phyloP scores from a whole-genome alignment of 2,329 filamentous ascomycete genomes.

The Epichloe gansuensis region DNA sequence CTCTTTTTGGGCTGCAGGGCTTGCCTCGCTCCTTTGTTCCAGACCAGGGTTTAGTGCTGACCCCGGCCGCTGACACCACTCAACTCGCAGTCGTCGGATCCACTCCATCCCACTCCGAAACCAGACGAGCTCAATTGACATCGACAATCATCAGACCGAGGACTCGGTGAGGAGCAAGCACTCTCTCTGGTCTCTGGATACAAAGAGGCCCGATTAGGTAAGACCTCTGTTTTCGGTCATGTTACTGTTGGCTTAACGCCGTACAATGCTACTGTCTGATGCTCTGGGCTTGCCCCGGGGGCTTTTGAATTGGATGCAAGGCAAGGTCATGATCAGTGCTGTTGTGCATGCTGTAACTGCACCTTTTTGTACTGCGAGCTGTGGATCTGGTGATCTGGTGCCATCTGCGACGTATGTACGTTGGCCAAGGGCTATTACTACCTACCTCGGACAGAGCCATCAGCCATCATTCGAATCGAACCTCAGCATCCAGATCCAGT shows the following conservation, averaged over 20 bases:
- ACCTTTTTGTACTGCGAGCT: neutral
- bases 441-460: neutral
- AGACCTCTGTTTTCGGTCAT: neutral
- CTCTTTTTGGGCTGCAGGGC: slow-evolving; percentile 3
- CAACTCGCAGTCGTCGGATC: neutral
- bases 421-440: neutral
- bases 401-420: neutral
- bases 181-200: too few relatives aligned
- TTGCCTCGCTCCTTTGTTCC: neutral
- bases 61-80: slow-evolving; percentile 4
- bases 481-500: neutral
- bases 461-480: neutral
- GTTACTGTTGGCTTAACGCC: neutral
- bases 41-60: slow-evolving; percentile 6
- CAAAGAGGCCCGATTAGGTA: neutral
- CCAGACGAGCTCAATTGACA: slow-evolving; percentile 3
- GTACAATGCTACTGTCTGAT: neutral
- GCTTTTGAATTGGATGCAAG: neutral
- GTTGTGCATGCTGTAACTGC: slow-evolving; percentile 1
- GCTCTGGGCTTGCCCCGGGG: neutral
- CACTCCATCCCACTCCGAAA: neutral
- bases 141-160: neutral
- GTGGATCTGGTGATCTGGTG: neutral
- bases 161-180: neutral
- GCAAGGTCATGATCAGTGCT: neutral